Base-by-base conservation (phyloP, 139 green algal genomes). In the Coelastrella sp. region DNA sequence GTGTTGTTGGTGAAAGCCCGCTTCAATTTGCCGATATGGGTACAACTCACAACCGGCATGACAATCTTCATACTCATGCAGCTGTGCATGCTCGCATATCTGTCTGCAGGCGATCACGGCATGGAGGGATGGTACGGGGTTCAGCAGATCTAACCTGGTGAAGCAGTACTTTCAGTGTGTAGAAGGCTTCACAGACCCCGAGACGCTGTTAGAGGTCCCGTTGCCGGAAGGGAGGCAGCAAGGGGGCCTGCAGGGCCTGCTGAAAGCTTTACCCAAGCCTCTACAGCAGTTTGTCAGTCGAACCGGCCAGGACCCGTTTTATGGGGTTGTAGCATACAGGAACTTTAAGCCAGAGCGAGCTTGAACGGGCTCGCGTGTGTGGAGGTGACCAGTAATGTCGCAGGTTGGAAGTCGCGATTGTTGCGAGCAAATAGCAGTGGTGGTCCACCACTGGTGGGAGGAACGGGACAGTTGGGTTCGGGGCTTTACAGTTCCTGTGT, bases 111-210 rank as follows among this genome's bases (percentile, higher is more conserved):
- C 96, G 2, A 96, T 98, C n/a, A 47, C 90, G 1, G 95, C 95
- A 2, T 99, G 97, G 97, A 86, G 97, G 23, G 95, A 99, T 74
- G 91, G 77, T 61, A 94, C 87, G 20, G 94, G 92, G 57, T 98
- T 94, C 85, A 91, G 88, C 4, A 92, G 96, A 14, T 87, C 91
- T 19, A 83, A 92, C 73, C 94, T 98, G 14, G 96, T 98, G 7
- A 95, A 96, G 91, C 88, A 94, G 57, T 98, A 98, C 89, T 97
- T 98, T 47, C 84, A 91, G n/a, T 92, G 89, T 65, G 92, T 97
- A 10, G 76, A 92, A 23, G 97, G 95, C 5, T 98, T 97, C 91
- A 95, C 92, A 4, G 75, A 92, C 20, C 92, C 96, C 2, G 92
- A 97, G 87, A 92, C 94, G 8, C 59, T 97, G 8, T 95, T 66